Evolutionary conservation across 2,329 filamentous ascomycete genomes (phyloP), one percentile per base, ranked within the genome.

Genomic region (Gyromitra esculenta): DNA sequence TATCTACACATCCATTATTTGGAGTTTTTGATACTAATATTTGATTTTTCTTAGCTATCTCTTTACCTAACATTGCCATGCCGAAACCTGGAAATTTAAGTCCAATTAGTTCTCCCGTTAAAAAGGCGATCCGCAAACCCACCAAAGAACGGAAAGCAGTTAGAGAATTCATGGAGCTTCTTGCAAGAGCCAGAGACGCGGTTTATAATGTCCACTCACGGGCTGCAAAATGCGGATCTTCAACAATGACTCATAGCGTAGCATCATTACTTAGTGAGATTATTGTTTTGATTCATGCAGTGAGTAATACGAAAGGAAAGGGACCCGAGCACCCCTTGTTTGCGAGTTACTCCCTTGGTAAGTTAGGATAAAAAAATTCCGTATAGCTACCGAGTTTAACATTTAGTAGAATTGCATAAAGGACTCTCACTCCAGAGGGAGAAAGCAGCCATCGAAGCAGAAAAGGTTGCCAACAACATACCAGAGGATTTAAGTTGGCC

Each of bases 371-470:
- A 7, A 21, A 21, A n/a, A 62, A 64, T 18, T 41, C 21, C 39
- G n/a, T 18, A 11, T n/a, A 43, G 41, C 4, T 43, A 54, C 18
- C 21, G 9, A 31, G 18, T 59, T 31, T 76, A 66, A 76, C 37
- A 11, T 63, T 90, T 79, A 41, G 13, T 43, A 78, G 92, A 95
- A 83, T 84, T 91, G 41, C 90, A 91, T 4, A 90, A 91, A 65
- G 91, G 90, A 52, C 84, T 92, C 75, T 89, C 90, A 0, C 89
- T 91, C 85, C 86, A 86, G 52, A 86, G 91, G n/a, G 90, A 93
- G 85, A 80, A 90, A 86, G 82, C 88, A 85, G 64, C 86, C 86
- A 71, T 85, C 80, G 66, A 85, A 82, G 78, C 86, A 82, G 87
- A 89, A 81, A 85, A 85, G 75, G 81, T 79, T 79, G 83, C 77